Base-by-base conservation (phyloP, 2,329 filamentous ascomycete species). In the Dothideomycetidae sp. region DNA sequence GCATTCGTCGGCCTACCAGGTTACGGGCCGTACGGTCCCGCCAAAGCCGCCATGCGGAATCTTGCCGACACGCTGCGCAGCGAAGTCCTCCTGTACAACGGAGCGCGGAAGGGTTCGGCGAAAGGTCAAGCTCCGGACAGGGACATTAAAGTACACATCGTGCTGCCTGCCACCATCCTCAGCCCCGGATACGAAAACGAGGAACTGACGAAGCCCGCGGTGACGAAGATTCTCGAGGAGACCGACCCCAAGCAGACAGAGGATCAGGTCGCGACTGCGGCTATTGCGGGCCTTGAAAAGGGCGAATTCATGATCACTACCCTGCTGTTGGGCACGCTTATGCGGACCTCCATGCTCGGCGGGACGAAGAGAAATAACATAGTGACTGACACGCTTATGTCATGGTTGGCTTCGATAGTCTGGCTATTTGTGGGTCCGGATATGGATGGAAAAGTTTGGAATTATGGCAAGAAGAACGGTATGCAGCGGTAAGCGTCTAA, bases 41-140 rank as follows among this genome's bases (percentile, higher is more conserved):
- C 79, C 39, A 98, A 98, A 62, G 77, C 78, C 37, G 90, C 90
- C 1, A 67, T 98, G 47, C 76, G 84, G 41, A 78, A 75, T 11
- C 67, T 98, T 10, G 80, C 81, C 37, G 90, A 98, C 54, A 78
- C 77, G 0, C 66, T 98, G 34, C 75, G 74, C 14, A 82, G 88
- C 53, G 90, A 98, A 60, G 64, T 92, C 30, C 67, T 84, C 50
- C 64, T 94, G 36, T 98, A 96, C 64, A 85, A 86, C 31, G 78
- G 71, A 30, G 65, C 69, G 13, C 60, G 67, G 7, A 58, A 60
- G 19, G 50, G 58, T 23, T 50, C 58, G 2, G 46, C 48, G 11
- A 48, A 50, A 7, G 60, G 63, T 2, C 29, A 35, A 65, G 67
- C 0, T 57, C 78, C 37, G 72, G 71, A 75, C 42, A 72, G 78